phyloP scores from a whole-genome alignment of 2,329 filamentous ascomycete species.

The Ophiostoma triangulosporum region DNA sequence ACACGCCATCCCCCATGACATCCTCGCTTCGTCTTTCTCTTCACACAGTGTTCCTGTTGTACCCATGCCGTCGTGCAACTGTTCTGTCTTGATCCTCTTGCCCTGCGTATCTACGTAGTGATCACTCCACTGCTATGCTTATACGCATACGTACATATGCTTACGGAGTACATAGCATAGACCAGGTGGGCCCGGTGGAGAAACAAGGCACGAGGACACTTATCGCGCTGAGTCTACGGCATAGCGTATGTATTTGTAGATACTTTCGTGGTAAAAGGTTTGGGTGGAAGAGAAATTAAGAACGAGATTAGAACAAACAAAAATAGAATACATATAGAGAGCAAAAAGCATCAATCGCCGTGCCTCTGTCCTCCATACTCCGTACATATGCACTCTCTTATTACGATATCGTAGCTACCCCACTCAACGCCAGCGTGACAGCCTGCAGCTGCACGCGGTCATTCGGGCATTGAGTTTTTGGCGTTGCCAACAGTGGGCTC shows the following conservation, averaged over 20 bases:
- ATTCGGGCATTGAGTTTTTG: not conserved
- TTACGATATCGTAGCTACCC: not conserved
- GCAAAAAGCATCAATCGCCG: no score
- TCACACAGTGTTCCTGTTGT: not conserved
- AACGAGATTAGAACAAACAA: no score
- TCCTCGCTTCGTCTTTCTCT: not conserved
- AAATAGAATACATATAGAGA: no score
- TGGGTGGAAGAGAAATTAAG: no score
- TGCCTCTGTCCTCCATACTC: not conserved
- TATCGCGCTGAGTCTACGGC: not conserved
- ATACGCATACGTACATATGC: not conserved
- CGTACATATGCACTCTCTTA: not conserved
- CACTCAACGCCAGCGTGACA: not conserved
- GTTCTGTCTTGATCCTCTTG: not conserved
- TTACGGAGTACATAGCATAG: not conserved
- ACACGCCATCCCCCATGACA: no score
- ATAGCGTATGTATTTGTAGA: no score
- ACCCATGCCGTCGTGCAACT: not conserved
- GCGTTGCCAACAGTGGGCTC: no score
- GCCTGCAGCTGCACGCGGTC: slow-evolving; percentile 1
- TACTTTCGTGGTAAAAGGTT: no score
- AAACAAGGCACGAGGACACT: slow-evolving; percentile 2
- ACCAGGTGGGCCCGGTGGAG: not conserved
- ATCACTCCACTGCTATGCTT: not conserved
- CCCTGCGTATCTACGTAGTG: not conserved